phyloP scores from a whole-genome alignment of 139 green algal genomes.

The Ostreobium quekettii region DNA sequence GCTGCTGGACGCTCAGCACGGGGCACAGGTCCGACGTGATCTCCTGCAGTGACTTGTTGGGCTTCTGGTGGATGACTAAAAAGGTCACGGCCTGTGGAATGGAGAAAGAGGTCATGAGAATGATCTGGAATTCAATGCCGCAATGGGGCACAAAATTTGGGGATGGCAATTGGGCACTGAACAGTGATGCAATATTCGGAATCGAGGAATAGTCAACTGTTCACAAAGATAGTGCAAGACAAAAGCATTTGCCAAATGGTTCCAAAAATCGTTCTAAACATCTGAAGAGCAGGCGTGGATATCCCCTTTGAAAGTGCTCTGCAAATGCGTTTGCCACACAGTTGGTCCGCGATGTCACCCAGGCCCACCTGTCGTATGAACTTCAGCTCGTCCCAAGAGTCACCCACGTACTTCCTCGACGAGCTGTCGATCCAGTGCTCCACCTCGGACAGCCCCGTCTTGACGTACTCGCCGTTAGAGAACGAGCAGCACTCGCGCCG shows the following conservation, averaged over 20 bases:
- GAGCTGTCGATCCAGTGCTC: slow-evolving; percentile 87
- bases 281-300: no score
- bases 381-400: slow-evolving; percentile 87
- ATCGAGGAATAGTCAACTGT: no score
- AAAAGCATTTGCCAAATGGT: no score
- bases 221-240: no score
- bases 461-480: slow-evolving; percentile 98
- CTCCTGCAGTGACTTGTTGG: slow-evolving; percentile 90
- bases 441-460: slow-evolving; percentile 86
- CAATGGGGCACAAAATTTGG: no score
- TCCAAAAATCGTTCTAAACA: no score
- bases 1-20: slow-evolving; percentile 88
- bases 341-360: no score
- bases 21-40: slow-evolving; percentile 95
- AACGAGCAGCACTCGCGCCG: slow-evolving; percentile 99
- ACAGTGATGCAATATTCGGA: no score
- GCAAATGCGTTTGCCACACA: no score
- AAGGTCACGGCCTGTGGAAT: slow-evolving; percentile 90
- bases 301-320: not conserved
- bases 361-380: slow-evolving; percentile 79
- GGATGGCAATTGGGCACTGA: no score
- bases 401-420: slow-evolving; percentile 63
- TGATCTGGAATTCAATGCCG: no score
- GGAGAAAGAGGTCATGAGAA: no score
- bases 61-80: slow-evolving; percentile 95